Evolutionary conservation across 441 rosid genomes (phyloP).

Genomic region (Isatis lusitanica): DNA sequence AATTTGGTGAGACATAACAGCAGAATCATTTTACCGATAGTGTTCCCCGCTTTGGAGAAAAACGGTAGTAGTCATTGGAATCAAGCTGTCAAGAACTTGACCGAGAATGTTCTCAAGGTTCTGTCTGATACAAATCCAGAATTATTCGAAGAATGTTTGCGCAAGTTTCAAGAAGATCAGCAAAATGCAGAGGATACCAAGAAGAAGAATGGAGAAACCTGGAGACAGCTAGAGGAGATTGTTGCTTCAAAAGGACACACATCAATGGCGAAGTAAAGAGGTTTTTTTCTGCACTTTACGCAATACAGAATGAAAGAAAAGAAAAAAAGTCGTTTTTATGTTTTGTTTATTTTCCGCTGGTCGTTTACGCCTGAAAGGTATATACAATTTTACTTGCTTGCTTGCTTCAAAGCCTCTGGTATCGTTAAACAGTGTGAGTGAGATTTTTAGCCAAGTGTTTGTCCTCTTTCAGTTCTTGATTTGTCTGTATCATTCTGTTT

Average conservation of each 20-base stretch:
- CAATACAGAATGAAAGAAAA: not conserved
- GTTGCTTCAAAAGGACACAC: conserved; percentile 46
- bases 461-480: conserved; percentile 25
- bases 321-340: not conserved
- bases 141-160: conserved; percentile 62
- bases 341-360: conserved; percentile 3
- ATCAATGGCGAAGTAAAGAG: conserved; percentile 40
- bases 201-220: conserved; percentile 57
- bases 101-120: conserved; percentile 73
- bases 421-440: conserved; percentile 28
- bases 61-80: conserved; percentile 76
- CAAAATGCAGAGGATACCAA: conserved; percentile 47
- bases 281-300: conserved; percentile 5
- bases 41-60: conserved; percentile 74
- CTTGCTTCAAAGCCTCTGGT: conserved; percentile 19
- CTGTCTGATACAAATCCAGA: conserved; percentile 75
- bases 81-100: conserved; percentile 78
- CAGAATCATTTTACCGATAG: conserved; percentile 65
- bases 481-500: conserved; percentile 33
- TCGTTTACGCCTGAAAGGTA: conserved; percentile 30
- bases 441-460: conserved; percentile 26
- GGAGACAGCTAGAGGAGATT: conserved; percentile 74
- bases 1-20: conserved; percentile 67
- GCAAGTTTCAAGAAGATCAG: conserved; percentile 60
- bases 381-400: conserved; percentile 23